Evolutionary conservation across 1,284 basidiomycete species (phyloP), one percentile per base, ranked within the genome.

Genomic region (Lignosus rhinocerotis): DNA sequence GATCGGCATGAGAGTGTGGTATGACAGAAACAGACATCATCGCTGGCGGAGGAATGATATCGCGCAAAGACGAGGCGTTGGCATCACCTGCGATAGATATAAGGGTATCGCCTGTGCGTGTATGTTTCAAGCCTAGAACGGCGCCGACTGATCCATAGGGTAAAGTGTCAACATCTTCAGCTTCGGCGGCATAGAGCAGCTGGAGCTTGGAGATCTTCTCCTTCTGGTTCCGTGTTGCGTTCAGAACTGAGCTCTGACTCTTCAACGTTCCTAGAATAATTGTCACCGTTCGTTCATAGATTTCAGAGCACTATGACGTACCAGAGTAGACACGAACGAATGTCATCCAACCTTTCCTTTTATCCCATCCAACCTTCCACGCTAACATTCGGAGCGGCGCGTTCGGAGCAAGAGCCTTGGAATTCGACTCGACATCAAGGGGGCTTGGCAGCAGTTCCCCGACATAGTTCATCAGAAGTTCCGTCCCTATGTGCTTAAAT

Each of bases 301-400:
- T 54, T 32, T 19, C 31, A 33, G 16, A 19, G 12, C 16, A 34
- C 11, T 9, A 45, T 39, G 16, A 67, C 77, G 63, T 70, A 87
- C 93, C 93, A 55, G 93, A 93, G 70, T 96, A 96, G 21, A 96
- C 83, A 25, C 93, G 81, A 36, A 96, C 87, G 69, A 94, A 96
- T 0, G 93, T 95, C 86, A 94, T 92, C 85, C 93, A 95, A 14
- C 93, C 93, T 63, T 82, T 84, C 59, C 83, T 84, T 62, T 86
- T 87, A 70, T 95, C 92, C 89, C 91, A 94, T 25, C 80, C 81
- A 17, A 96, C 93, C 70, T 96, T 96, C 91, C 94, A 96, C 0
- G 92, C 93, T 21, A 96, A 77, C 64, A 88, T 72, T 31, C 83
- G 84, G 19, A 89, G 69, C 0, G 85, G 83, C 1, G 78, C 70